Evolutionary conservation across 768 basidiomycete genomes (phyloP), one percentile per base, ranked within the genome.

Genomic region (Phanerochaete carnosa): DNA sequence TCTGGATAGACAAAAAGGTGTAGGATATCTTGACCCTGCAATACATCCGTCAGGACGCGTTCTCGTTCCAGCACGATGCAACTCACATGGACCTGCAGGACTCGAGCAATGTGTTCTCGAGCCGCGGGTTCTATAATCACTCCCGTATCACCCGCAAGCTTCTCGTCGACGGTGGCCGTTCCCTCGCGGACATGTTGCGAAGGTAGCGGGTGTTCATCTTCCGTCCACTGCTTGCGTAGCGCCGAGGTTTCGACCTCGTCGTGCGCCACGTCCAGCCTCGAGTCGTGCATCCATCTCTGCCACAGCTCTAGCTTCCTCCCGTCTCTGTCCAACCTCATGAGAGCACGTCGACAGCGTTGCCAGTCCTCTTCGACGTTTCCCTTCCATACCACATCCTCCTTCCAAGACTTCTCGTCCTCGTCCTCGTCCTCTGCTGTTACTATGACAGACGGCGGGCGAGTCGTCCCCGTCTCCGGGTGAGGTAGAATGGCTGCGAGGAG

Each of bases 241-340:
- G 23, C 23, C 54, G 29, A 49, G 47, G 23, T 68, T 74, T 47
- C 60, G 32, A 58, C 62, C 61, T 76, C 68, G 25, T 26, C 55
- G 12, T 29, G 30, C 45, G 30, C 33, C 50, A 33, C 47, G 47
- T n/a, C 26, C 13, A 37, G 46, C 25, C 4, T 46, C 12, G 35
- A 13, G 43, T 79, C 74, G 1, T 75, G 80, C 15, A 94, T 78
- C 92, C 92, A 94, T 37, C 75, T 68, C 59, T 75, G 78, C 92
- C 92, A 94, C 12, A 90, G 69, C 57, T 93, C 92, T 16, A 94
- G 76, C 69, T 85, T 90, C 59, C 81, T 80, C 7, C 92, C 90
- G 65, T 94, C 92, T 50, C 81, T 76, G 29, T 79, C 82, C 33
- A 86, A 76, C 0, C 67, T 70, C 64, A 74, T 79, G 79, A 92